Evolutionary conservation across 148 eudicot species (phyloP), one percentile per base, ranked within the genome.

Genomic region (Bassia scoparia): DNA sequence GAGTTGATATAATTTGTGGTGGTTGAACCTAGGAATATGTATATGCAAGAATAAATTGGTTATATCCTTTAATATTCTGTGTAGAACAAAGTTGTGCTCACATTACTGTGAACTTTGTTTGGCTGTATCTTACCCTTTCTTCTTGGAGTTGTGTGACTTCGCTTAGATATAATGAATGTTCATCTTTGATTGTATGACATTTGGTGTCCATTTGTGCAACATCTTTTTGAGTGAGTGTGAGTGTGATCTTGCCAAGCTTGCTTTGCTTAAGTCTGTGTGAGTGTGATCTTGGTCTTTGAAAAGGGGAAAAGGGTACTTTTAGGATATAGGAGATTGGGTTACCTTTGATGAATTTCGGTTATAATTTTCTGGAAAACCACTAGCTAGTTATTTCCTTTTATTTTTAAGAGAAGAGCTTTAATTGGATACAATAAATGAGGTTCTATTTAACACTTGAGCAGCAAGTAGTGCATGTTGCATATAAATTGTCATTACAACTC

Each of bases 111-210:
- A 58, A 24, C 44, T 58, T 48, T 65, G 2, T 70, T 2, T 33
- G 46, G 46, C 41, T n/a, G 46, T 54, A 67, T 27, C 70, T 86
- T 82, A 90, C 91, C 29, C 33, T 83, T 64, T 83, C 80, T 54
- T 68, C 67, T 30, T 63, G 43, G 18, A 26, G 80, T 69, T n/a
- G 30, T 31, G 21, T 35, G n/a, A 55, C 44, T 34, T 38, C 48
- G 59, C 67, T 70, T 50, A 9, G 30, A 2, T 34, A 12, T 1
- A 11, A 29, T 44, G 53, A 23, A 26, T 3, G 33, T 43, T 66
- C 18, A 23, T 66, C 33, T 66, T 9, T 10, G 81, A 61, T n/a
- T 50, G 77, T 75, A 77, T 56, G 53, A 56, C 76, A 37, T 50
- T 69, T 71, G 21, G n/a, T 68, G 59, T 53, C 62, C 24, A 41